phyloP scores from a whole-genome alignment of 805 yeast species.

The Jamesozyma lodderae region DNA sequence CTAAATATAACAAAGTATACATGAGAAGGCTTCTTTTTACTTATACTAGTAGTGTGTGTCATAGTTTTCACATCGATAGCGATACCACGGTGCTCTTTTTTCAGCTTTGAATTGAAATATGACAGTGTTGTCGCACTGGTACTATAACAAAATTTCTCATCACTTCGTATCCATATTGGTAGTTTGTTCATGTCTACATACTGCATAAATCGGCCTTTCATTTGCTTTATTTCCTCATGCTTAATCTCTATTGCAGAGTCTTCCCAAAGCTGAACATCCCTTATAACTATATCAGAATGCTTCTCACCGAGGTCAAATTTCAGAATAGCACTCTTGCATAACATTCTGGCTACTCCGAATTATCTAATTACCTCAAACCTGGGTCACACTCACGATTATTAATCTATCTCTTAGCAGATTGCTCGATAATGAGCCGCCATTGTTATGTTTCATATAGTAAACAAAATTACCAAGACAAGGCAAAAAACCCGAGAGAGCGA shows the following conservation, averaged over 20 bases:
- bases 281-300: slow-evolving; percentile 14
- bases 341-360: too few species aligned
- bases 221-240: neutral
- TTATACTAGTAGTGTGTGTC: too few species aligned
- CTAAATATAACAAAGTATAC: slow-evolving; percentile 5
- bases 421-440: too few species aligned
- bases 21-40: too few species aligned
- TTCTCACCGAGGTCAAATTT: slow-evolving; percentile 17
- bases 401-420: too few species aligned
- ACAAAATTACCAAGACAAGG: too few species aligned
- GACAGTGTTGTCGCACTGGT: slow-evolving; percentile 20
- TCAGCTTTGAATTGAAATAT: slow-evolving; percentile 23
- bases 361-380: too few species aligned
- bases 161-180: slow-evolving; percentile 23
- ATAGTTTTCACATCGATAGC: slow-evolving; percentile 8
- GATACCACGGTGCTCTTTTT: slow-evolving; percentile 6
- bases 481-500: too few species aligned
- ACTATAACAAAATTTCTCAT: slow-evolving; percentile 15
- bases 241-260: slow-evolving; percentile 1
- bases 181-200: slow-evolving; percentile 18
- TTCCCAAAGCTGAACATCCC: slow-evolving; percentile 26
- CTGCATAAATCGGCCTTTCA: slow-evolving; percentile 14
- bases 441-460: too few species aligned
- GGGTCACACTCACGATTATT: neutral
- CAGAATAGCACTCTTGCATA: slow-evolving; percentile 11